These are phyloP conservation scores for Chaetomium strumarium DNA, from an alignment of 2,329 filamentous ascomycete species.

Conservation along the genomic window DNA sequence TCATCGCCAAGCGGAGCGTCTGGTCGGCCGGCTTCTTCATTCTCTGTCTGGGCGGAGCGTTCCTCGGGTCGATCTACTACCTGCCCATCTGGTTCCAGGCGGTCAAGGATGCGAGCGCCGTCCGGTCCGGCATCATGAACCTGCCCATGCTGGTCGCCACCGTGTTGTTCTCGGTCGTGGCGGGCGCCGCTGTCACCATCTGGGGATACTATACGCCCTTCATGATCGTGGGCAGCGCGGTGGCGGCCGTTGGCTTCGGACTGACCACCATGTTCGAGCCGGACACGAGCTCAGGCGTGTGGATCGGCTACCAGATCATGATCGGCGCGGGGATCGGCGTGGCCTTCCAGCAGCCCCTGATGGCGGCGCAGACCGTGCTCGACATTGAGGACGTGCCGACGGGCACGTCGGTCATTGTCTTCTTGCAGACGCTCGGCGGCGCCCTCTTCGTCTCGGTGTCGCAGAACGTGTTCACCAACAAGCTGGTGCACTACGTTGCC, in stretches of 20 bases:
- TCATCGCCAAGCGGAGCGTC: constrained; percentile 35
- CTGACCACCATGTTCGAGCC: constrained; percentile 35
- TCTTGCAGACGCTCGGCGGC: constrained; percentile 31
- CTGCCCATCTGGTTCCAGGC: constrained; percentile 37
- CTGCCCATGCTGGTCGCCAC: constrained; percentile 32
- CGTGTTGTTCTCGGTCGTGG: constrained; percentile 29
- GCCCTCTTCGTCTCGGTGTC: constrained; percentile 38
- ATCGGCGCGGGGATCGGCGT: constrained; percentile 37
- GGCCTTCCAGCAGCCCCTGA: constrained; percentile 38
- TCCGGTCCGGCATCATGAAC: constrained; percentile 34
- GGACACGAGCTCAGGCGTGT: constrained; percentile 29
- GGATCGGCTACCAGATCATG: constrained; percentile 40
- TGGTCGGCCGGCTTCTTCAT: constrained; percentile 28
- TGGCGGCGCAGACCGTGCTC: constrained; percentile 40
- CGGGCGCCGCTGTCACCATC: constrained; percentile 29
- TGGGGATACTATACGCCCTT: constrained; percentile 37
- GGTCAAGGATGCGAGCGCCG: constrained; percentile 33
- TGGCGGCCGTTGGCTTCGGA: constrained; percentile 31
- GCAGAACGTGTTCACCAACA: constrained; percentile 40
- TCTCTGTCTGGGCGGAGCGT: constrained; percentile 31
- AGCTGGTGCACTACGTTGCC: constrained; percentile 38
- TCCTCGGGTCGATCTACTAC: constrained; percentile 30
- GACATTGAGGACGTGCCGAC: constrained; percentile 36
- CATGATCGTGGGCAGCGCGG: constrained; percentile 32
- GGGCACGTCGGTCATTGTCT: constrained; percentile 38